Percentiles rank a stretch among this genome's conserved stretches.
Evolutionary conservation across 768 basidiomycete genomes (phyloP).

Genomic region (Asterophora lycoperdoides): DNA sequence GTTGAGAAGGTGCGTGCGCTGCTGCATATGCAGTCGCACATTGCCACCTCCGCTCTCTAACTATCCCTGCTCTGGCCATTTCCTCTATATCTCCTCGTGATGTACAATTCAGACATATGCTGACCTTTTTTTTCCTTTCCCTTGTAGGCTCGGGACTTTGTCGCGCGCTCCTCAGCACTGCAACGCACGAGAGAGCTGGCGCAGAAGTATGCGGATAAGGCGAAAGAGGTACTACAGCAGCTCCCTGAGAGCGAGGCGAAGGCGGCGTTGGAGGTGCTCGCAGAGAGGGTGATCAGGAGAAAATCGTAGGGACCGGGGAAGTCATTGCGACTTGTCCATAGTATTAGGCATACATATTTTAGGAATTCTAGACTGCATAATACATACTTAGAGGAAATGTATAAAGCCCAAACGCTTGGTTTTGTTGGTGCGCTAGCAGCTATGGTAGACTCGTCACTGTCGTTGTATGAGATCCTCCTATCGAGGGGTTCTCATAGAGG

Average conservation of each 20-base stretch:
- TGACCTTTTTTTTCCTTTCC: background rate
- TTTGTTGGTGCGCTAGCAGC: too few species aligned
- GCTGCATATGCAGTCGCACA: too few species aligned
- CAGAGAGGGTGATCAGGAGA: conserved; percentile 66
- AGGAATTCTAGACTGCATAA: too few species aligned
- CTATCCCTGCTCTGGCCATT: too few species aligned
- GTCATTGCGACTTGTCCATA: too few species aligned
- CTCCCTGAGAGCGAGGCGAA: conserved; percentile 87
- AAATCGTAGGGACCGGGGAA: conserved; percentile 24
- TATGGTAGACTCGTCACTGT: too few species aligned
- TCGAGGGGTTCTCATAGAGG: too few species aligned
- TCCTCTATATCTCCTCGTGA: background rate
- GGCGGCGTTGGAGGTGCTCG: conserved; percentile 66
- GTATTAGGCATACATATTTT: too few species aligned
- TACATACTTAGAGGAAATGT: too few species aligned
- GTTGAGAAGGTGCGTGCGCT: conserved; percentile 67
- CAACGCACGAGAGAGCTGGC: conserved; percentile 80
- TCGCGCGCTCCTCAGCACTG: conserved; percentile 74
- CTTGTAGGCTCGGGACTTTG: conserved; percentile 66
- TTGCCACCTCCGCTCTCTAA: too few species aligned
- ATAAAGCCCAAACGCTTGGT: too few species aligned
- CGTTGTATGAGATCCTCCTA: too few species aligned
- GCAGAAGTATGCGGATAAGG: conserved; percentile 70
- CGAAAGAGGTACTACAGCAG: conserved; percentile 60
- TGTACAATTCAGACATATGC: background rate